Percentiles rank a stretch among this genome's conserved stretches.
Conservation (phyloP, 495 filamentous ascomycete species). For the Pyrenopolyporus hunteri region DNA sequence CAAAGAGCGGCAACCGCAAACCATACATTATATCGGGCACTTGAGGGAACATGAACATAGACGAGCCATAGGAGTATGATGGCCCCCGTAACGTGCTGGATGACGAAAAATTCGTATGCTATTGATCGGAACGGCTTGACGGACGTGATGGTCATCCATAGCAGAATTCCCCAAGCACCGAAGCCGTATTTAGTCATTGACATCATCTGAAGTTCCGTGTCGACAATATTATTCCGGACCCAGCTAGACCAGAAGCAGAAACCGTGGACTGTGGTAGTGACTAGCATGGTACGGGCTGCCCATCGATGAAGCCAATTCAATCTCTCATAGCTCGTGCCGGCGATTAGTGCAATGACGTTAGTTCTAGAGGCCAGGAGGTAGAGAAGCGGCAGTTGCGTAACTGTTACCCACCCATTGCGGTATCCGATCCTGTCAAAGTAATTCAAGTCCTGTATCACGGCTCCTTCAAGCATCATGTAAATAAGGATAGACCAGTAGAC, state of each 20-base stretch:
- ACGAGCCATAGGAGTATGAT: conserved; percentile 71
- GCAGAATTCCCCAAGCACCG: conserved; percentile 73
- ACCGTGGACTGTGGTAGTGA: conserved; percentile 77
- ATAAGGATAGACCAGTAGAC: conserved; percentile 64
- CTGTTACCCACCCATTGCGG: conserved; percentile 75
- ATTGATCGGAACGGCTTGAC: conserved; percentile 70
- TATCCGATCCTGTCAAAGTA: conserved; percentile 76
- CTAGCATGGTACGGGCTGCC: conserved; percentile 74
- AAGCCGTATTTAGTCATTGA: conserved; percentile 69
- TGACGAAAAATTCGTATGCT: conserved; percentile 80
- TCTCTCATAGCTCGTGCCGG: conserved; percentile 73
- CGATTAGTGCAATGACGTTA: conserved; percentile 72
- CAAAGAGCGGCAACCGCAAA: conserved; percentile 71
- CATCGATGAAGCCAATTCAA: conserved; percentile 88
- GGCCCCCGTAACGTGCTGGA: conserved; percentile 77
- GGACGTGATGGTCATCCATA: conserved; percentile 73
- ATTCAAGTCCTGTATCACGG: conserved; percentile 49
- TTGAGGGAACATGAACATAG: conserved; percentile 66
- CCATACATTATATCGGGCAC: conserved; percentile 69
- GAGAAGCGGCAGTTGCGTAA: conserved; percentile 82
- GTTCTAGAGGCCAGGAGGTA: conserved; percentile 81
- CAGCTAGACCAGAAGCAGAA: conserved; percentile 74
- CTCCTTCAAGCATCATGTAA: conserved; percentile 60
- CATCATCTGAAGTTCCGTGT: conserved; percentile 65
- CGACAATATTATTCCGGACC: conserved; percentile 67